Evolutionary conservation across 1,139 yeast species (phyloP), one percentile per base, ranked within the genome.

Genomic region (Magnusiomyces sp.): DNA sequence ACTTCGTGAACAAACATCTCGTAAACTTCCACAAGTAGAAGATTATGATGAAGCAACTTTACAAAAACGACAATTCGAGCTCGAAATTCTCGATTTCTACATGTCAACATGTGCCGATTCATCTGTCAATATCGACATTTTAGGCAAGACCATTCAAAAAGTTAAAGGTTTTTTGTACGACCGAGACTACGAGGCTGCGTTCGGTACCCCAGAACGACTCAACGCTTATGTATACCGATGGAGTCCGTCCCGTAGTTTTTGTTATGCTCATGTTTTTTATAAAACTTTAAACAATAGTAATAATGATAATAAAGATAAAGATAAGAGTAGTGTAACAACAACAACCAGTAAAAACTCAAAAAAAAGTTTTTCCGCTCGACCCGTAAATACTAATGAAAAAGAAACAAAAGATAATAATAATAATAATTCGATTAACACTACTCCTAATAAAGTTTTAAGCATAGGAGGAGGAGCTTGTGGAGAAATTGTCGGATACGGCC

Each of bases 391-490:
- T 23, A 7, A 23, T 23, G 29, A 4, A 5, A 7, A 23, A 5
- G 29, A 4, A 5, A 5, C 29, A 23, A 23, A 23, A 5, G 29
- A 23, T 23, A 7, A 23, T 7, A 23, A 23, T 23, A 23, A 23
- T 23, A 23, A 23, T 7, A 23, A 23, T n/a, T n/a, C n/a, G n/a
- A n/a, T n/a, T n/a, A n/a, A n/a, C n/a, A n/a, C n/a, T 23, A 23
- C 7, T 23, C 4, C 29, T 7, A 23, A 23, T 7, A 23, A 23
- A 7, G 77, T 81, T 0, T 63, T 87, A 38, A 77, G 84, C 58
- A 73, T 88, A 41, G 96, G 96, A 13, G 96, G 95, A 16, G 96
- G 96, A 20, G 95, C 95, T 0, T 85, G 90, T 2, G 86, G 89
- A 1, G 96, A 88, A 62, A 67, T 87, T 23, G 81, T 81, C 17